Evolutionary conservation across 495 filamentous ascomycete species (phyloP).

Genomic region (Parmelia sp.): DNA sequence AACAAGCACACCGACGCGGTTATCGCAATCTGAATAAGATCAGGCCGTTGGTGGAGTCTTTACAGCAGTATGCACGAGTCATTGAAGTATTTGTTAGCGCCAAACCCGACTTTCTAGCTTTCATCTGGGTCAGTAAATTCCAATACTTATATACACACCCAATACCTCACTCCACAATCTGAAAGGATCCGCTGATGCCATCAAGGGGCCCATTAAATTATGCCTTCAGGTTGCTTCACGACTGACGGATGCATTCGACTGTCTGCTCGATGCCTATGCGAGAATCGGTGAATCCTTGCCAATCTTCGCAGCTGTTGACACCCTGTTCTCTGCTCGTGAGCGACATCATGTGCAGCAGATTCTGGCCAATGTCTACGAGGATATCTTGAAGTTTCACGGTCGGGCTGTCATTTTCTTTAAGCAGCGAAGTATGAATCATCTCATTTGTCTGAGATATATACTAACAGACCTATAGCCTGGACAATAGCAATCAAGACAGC

Average conservation of each 20-base stretch:
- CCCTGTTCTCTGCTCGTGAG: constrained; percentile 7
- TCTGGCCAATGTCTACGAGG: constrained; percentile 27
- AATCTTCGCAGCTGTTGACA: constrained; percentile 18
- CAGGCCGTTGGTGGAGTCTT: constrained; percentile 27
- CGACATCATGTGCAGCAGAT: constrained; percentile 25
- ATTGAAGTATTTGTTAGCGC: constrained; percentile 33
- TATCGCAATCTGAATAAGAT: constrained; percentile 32
- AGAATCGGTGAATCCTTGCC: constrained; percentile 31
- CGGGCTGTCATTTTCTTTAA: constrained; percentile 28
- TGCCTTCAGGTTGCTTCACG: constrained; percentile 25
- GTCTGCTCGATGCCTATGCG: constrained; percentile 30
- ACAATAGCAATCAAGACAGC: constrained; percentile 21
- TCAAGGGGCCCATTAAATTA: constrained; percentile 22
- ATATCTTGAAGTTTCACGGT: constrained; percentile 31
- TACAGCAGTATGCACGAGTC: constrained; percentile 30
- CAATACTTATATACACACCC: too few relatives aligned
- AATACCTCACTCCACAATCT: background rate
- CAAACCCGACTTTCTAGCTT: constrained; percentile 30
- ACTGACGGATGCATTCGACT: constrained; percentile 26
- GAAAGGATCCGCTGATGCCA: background rate
- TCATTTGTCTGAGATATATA: background rate
- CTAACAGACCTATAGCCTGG: constrained; percentile 19
- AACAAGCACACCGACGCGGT: constrained; percentile 30
- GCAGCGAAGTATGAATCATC: constrained; percentile 20
- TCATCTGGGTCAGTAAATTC: constrained; percentile 28